phyloP scores from a whole-genome alignment of 805 yeast genomes.

The Sugiyamaella floridensis region DNA sequence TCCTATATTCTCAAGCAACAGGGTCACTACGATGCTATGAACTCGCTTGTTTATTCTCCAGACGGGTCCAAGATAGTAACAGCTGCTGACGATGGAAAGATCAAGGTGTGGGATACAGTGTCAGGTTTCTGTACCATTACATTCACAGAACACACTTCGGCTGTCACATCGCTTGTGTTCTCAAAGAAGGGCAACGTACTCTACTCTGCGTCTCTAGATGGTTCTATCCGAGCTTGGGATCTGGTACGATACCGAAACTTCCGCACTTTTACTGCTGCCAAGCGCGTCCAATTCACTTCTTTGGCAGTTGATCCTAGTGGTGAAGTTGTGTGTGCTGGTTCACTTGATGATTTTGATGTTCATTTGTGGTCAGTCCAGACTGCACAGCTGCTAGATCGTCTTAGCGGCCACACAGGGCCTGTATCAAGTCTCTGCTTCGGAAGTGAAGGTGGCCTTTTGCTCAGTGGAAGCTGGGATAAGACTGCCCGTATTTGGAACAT shows the following conservation, averaged over 20 bases:
- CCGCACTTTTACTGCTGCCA: constrained; percentile 88
- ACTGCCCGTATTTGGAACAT: constrained; percentile 91
- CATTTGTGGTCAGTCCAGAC: constrained; percentile 98
- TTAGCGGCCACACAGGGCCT: constrained; percentile 95
- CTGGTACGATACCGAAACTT: constrained; percentile 86
- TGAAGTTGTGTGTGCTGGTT: constrained; percentile 92
- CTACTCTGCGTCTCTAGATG: constrained; percentile 88
- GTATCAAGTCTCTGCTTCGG: constrained; percentile 84
- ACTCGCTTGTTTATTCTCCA: constrained; percentile 79
- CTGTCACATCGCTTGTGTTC: constrained; percentile 82
- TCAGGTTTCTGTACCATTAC: constrained; percentile 93
- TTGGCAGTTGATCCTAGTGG: constrained; percentile 97
- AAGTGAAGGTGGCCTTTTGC: constrained; percentile 57
- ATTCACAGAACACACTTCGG: constrained; percentile 81
- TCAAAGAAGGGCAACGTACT: constrained; percentile 86
- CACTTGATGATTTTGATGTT: constrained; percentile 80
- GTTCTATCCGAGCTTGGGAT: constrained; percentile 98
- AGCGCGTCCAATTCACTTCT: constrained; percentile 76
- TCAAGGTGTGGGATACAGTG: constrained; percentile 90
- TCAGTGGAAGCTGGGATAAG: constrained; percentile 94
- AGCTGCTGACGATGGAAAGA: constrained; percentile 93
- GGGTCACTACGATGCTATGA: constrained; percentile 91
- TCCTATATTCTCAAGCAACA: constrained; percentile 92
- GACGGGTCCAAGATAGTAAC: constrained; percentile 91
- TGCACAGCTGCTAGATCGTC: constrained; percentile 77